These are phyloP conservation scores for Galerina sulciceps DNA, from an alignment of 768 basidiomycete species.

Conservation along the genomic window DNA sequence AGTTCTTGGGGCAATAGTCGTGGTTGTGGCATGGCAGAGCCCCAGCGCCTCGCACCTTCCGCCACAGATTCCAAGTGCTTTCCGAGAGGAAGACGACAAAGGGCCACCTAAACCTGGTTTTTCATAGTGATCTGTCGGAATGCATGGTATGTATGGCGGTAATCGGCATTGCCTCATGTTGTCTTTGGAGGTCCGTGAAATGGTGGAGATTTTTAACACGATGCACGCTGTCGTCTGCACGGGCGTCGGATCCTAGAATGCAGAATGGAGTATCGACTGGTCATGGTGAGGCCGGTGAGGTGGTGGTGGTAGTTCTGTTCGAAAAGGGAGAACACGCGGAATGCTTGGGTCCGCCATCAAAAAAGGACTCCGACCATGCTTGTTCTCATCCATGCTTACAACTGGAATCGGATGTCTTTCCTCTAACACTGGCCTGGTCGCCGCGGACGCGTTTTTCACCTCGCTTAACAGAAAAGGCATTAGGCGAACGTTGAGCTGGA, in stretches of 20 bases:
- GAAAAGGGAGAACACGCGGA: slow-evolving; percentile 11
- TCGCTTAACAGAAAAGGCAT: background rate
- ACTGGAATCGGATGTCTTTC: background rate
- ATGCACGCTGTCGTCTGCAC: background rate
- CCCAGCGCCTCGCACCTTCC: slow-evolving; percentile 7
- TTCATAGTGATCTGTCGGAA: background rate
- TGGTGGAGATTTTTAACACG: background rate
- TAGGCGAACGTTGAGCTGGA: background rate
- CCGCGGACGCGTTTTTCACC: slow-evolving; percentile 2
- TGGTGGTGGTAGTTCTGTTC: slow-evolving; percentile 9
- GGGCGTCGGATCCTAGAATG: too few relatives aligned
- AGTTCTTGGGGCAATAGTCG: slow-evolving; percentile 6
- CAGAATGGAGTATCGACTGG: too few relatives aligned
- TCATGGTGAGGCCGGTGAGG: too few relatives aligned
- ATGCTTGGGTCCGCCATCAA: background rate
- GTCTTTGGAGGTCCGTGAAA: slow-evolving; percentile 2
- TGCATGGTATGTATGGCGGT: too few relatives aligned
- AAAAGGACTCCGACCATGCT: background rate
- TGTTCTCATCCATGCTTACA: slow-evolving; percentile 1
- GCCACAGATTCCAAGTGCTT: background rate
- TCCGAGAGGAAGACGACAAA: slow-evolving; percentile 3
- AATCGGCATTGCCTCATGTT: background rate
- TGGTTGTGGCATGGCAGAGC: slow-evolving; percentile 4
- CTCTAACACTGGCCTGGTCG: background rate
- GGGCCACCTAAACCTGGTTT: background rate